phyloP scores from a whole-genome alignment of 2,329 filamentous ascomycete species.

The Monilinia aucupariae region DNA sequence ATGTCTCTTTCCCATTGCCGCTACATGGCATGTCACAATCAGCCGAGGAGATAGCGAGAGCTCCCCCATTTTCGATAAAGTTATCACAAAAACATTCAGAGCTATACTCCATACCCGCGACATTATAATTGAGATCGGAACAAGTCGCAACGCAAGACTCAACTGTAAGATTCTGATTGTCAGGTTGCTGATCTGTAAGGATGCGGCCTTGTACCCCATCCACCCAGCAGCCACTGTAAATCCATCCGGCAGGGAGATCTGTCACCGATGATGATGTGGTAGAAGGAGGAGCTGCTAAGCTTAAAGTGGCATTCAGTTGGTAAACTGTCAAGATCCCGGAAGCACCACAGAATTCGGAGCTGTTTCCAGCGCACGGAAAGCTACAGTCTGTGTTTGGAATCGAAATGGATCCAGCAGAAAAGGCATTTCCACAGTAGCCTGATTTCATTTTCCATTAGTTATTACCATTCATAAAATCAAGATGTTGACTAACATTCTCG shows the following conservation, averaged over 20 bases:
- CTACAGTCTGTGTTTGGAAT: slow-evolving; percentile 26
- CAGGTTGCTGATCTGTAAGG: slow-evolving; percentile 22
- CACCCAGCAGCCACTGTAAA: slow-evolving; percentile 26
- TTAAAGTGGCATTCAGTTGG: slow-evolving; percentile 14
- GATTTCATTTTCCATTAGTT: background rate
- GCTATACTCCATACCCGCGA: slow-evolving; percentile 24
- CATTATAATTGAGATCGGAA: slow-evolving; percentile 22
- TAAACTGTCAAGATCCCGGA: slow-evolving; percentile 30
- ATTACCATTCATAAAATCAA: background rate
- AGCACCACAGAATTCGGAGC: slow-evolving; percentile 35
- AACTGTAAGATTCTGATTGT: slow-evolving; percentile 26
- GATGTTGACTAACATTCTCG: slow-evolving; percentile 27
- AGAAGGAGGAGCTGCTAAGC: background rate
- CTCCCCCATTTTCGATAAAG: slow-evolving; percentile 26
- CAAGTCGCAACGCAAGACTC: slow-evolving; percentile 34
- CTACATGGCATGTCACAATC: slow-evolving; percentile 33
- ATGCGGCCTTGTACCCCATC: slow-evolving; percentile 24
- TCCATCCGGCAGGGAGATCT: slow-evolving; percentile 25
- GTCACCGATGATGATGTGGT: slow-evolving; percentile 4
- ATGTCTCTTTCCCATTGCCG: slow-evolving; percentile 34
- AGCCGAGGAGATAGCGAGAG: slow-evolving; percentile 22
- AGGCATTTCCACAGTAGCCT: slow-evolving; percentile 29
- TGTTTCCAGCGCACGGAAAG: slow-evolving; percentile 32
- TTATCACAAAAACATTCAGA: slow-evolving; percentile 32
- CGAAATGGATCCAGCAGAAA: slow-evolving; percentile 24